A percentile compares a stretch with the other conserved stretches of the same genome.
These are phyloP conservation scores for Umbelopsis sp. DNA, from an alignment of 371 early-diverging fungal species.

Conservation along the genomic window DNA sequence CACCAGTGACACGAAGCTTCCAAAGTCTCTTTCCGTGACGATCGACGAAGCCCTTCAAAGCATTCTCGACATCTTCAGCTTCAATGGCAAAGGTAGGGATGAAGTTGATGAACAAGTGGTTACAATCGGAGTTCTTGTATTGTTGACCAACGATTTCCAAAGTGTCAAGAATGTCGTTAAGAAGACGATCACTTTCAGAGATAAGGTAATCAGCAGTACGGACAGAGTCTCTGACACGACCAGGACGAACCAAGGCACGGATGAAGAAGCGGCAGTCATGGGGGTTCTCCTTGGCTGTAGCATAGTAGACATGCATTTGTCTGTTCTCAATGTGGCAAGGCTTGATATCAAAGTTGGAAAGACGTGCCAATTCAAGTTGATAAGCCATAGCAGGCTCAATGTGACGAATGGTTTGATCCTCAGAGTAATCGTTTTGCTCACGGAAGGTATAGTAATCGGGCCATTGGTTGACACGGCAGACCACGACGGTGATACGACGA, in stretches of 20 bases:
- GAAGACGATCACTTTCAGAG: constrained; percentile 89
- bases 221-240: constrained; percentile 74
- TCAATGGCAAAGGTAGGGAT: constrained; percentile 94
- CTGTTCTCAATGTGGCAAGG: constrained; percentile 93
- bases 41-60: constrained; percentile 88
- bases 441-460: constrained; percentile 97
- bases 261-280: constrained; percentile 96
- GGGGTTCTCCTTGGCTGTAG: constrained; percentile 91
- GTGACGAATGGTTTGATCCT: constrained; percentile 95
- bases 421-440: constrained; percentile 81
- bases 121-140: constrained; percentile 95
- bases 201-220: constrained; percentile 92
- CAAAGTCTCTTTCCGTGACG: constrained; percentile 95
- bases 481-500: constrained; percentile 90
- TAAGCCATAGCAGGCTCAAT: constrained; percentile 98
- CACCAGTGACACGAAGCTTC: constrained; percentile 92
- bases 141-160: constrained; percentile 89
- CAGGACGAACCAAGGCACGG: constrained; percentile 95
- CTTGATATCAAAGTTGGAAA: constrained; percentile 94
- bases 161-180: constrained; percentile 93
- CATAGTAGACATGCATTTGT: constrained; percentile 95
- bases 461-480: constrained; percentile 80
- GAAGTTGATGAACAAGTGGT: constrained; percentile 97
- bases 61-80: constrained; percentile 80
- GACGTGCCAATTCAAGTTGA: constrained; percentile 91